phyloP scores from a whole-genome alignment of 2,329 filamentous ascomycete genomes.

The Pseudogymnoascus sp. region DNA sequence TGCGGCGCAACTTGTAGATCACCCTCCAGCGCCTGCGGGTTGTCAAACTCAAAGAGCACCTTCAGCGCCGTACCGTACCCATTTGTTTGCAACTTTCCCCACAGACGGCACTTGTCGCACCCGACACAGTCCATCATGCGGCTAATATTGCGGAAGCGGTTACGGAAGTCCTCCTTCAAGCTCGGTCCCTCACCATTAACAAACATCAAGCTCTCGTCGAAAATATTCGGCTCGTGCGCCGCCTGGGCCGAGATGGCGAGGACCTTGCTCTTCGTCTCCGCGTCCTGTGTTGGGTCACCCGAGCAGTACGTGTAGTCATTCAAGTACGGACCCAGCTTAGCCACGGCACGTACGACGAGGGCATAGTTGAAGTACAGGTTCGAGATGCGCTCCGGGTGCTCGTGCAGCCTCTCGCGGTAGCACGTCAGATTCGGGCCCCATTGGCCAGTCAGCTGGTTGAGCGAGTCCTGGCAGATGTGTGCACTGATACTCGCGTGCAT shows the following conservation, averaged over 20 bases:
- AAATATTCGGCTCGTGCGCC: slow-evolving; percentile 67
- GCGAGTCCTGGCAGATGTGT: slow-evolving; percentile 90
- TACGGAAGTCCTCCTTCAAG: slow-evolving; percentile 94
- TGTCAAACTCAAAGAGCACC: slow-evolving; percentile 87
- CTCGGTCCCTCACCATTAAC: slow-evolving; percentile 65
- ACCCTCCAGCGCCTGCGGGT: slow-evolving; percentile 44
- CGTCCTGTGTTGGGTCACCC: slow-evolving; percentile 72
- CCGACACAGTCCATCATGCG: slow-evolving; percentile 98
- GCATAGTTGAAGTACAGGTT: slow-evolving; percentile 99
- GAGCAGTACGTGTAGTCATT: slow-evolving; percentile 83
- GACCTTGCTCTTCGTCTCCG: slow-evolving; percentile 71
- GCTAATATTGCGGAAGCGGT: slow-evolving; percentile 93
- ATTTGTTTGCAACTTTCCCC: slow-evolving; percentile 93
- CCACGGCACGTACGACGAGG: slow-evolving; percentile 81
- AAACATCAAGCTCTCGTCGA: slow-evolving; percentile 95
- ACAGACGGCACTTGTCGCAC: slow-evolving; percentile 95
- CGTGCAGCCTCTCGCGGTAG: slow-evolving; percentile 79
- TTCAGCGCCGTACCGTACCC: slow-evolving; percentile 94
- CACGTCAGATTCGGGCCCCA: slow-evolving; percentile 89
- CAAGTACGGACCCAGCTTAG: slow-evolving; percentile 79
- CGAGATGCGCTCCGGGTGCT: slow-evolving; percentile 80
- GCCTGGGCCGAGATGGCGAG: slow-evolving; percentile 65
- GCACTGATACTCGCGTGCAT: slow-evolving; percentile 98
- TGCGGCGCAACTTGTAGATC: slow-evolving; percentile 56
- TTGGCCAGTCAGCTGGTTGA: slow-evolving; percentile 88